Base-by-base conservation (phyloP, 495 filamentous ascomycete genomes). In the Xylaria telfairii region DNA sequence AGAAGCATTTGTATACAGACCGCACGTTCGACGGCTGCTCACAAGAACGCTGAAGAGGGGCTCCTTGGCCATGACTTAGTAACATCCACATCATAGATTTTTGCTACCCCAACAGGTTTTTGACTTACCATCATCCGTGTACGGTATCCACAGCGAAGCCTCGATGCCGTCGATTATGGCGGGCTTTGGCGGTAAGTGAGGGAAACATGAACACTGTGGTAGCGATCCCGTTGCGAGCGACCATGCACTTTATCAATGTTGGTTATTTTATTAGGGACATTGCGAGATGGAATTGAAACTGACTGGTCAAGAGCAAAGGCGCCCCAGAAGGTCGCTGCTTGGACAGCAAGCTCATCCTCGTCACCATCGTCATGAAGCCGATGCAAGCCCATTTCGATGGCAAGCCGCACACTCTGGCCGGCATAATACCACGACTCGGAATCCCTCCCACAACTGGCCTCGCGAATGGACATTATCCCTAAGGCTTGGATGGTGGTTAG, bases 401-500 rank as follows among this genome's bases (percentile, higher is more conserved):
- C 89, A 64, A 92, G 83, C 7, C 88, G 84, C 69, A 92, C 85
- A 64, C 89, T 90, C 72, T 90, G 85, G 0, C 90, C 90, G 5
- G 88, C 88, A 57, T 90, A 90, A 73, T 86, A 90, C 81, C 89
- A 90, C 49, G 88, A 89, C 67, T 88, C 88, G n/a, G 87, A 89
- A 71, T 91, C 89, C 13, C 86, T 82, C 15, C 88, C 88, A 74
- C 87, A 89, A 76, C 87, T 89, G 4, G 88, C 87, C 79, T 90
- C 88, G 47, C 88, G 81, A 44, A 90, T 87, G 28, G 88, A 89
- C 91, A 96, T 92, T 68, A 96, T 85, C 5, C 90, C 89, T 30
- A 95, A 78, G 0, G 92, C 92, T 78, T 95, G 93, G 47, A 94
- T 90, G 3, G 91, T 93, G 8, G 93, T 95, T 26, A 95, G 79